A percentile compares a stretch with the other conserved stretches of the same genome.
phyloP scores from a whole-genome alignment of 176 grass and related monocot genomes.

The Bothriochloa decipiens region DNA sequence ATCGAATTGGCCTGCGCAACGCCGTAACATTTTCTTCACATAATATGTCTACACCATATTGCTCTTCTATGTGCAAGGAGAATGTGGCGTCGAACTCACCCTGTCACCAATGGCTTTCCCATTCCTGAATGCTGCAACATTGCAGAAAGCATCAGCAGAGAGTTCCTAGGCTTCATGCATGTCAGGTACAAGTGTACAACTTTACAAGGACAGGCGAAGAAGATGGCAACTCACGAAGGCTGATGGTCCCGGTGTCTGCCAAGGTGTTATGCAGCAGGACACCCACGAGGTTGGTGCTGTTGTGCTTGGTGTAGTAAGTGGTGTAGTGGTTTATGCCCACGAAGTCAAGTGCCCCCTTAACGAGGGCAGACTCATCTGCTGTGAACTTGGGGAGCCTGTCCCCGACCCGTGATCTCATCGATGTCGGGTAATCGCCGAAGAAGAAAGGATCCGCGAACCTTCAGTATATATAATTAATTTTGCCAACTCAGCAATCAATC shows the following conservation, averaged over 20 bases:
- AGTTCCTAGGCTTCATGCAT: neutral
- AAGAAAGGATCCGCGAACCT: conserved; percentile 97
- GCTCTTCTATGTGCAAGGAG: neutral
- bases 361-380: conserved; percentile 53
- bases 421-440: conserved; percentile 85
- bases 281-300: conserved; percentile 59
- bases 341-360: conserved; percentile 91
- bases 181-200: neutral
- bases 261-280: conserved; percentile 57
- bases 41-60: neutral
- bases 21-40: neutral
- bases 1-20: conserved; percentile 69
- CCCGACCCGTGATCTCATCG: conserved; percentile 73
- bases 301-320: conserved; percentile 78
- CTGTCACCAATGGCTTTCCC: conserved; percentile 66
- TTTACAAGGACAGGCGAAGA: neutral
- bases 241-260: conserved; percentile 79
- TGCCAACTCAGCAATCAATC: neutral
- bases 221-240: conserved; percentile 61
- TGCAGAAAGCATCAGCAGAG: conserved; percentile 7
- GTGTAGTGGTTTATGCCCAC: conserved; percentile 98
- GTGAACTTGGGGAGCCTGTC: conserved; percentile 77
- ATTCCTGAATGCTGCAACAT: conserved; percentile 68
- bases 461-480: neutral
- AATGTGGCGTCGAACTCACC: conserved; percentile 41